Evolutionary conservation across 495 filamentous ascomycete species (phyloP).

Genomic region (Neurospora sp.): DNA sequence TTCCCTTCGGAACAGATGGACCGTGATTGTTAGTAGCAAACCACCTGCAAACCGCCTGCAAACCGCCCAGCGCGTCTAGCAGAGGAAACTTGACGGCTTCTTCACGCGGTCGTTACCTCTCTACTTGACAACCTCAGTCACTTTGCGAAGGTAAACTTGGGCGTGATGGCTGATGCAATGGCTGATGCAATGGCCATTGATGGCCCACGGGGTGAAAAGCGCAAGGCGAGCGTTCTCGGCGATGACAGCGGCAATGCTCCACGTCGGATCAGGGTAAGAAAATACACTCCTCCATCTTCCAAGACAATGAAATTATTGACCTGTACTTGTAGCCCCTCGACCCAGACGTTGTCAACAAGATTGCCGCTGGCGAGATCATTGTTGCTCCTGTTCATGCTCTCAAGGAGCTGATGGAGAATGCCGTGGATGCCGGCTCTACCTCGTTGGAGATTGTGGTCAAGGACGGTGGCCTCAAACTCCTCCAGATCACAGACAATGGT

Average conservation of each 20-base stretch:
- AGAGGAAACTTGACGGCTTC: background rate
- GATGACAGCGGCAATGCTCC: conserved; percentile 31
- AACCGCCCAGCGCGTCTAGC: background rate
- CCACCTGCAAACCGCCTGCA: background rate
- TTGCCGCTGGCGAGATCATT: conserved; percentile 98
- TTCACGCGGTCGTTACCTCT: background rate
- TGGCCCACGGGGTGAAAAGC: conserved; percentile 49
- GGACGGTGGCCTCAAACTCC: conserved; percentile 90
- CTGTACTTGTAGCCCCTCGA: conserved; percentile 58
- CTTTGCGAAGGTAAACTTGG: no score
- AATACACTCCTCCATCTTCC: background rate
- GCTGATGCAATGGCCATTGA: conserved; percentile 23
- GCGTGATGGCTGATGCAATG: conserved; percentile 18
- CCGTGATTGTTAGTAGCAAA: background rate
- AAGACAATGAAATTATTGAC: background rate
- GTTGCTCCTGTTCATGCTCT: conserved; percentile 94
- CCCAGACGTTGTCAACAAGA: conserved; percentile 96
- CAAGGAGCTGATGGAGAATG: conserved; percentile 96
- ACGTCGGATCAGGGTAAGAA: conserved; percentile 53
- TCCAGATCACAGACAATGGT: conserved; percentile 98
- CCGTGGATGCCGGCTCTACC: conserved; percentile 92
- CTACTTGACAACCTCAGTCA: no score
- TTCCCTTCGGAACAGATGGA: background rate
- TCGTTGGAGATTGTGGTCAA: conserved; percentile 86
- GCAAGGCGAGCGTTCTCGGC: conserved; percentile 43